Percentiles rank a stretch among this genome's conserved stretches.
phyloP scores from a whole-genome alignment of 2,329 filamentous ascomycete genomes.

The Cladosporium cucumerinum region DNA sequence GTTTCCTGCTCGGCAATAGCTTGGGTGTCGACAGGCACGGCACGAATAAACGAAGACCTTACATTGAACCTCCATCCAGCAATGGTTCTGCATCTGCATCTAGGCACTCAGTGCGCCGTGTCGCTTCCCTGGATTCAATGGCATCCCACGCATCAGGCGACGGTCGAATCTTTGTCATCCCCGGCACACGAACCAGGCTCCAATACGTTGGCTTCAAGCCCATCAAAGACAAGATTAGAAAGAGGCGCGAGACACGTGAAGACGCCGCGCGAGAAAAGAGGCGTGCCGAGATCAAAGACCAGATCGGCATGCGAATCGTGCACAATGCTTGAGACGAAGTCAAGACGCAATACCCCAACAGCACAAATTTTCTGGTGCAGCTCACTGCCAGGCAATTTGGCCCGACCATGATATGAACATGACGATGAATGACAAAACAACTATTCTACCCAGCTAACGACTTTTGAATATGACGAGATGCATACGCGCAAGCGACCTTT shows the following conservation, averaged over 20 bases:
- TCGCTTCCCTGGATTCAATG: constrained; percentile 2
- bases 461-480: not conserved
- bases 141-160: constrained; percentile 12
- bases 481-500: constrained; percentile 7
- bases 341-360: not conserved
- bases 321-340: constrained; percentile 2
- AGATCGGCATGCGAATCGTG: constrained; percentile 44
- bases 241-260: constrained; percentile 38
- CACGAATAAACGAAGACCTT: constrained; percentile 42
- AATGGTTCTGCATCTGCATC: not conserved
- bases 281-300: constrained; percentile 52
- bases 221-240: constrained; percentile 47
- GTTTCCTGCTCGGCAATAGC: constrained; percentile 54
- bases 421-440: constrained; percentile 4
- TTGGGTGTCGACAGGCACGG: constrained; percentile 52
- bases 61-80: constrained; percentile 30
- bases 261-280: constrained; percentile 50
- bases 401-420: not conserved
- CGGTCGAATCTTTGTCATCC: constrained; percentile 15
- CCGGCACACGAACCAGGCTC: constrained; percentile 41
- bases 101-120: constrained; percentile 1
- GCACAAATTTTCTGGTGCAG: not conserved
- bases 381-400: not conserved
- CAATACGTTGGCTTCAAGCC: constrained; percentile 51
- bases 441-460: not conserved